A percentile compares a stretch with the other conserved stretches of the same genome.
These are phyloP conservation scores for Thraustochytrium striatum DNA, from an alignment of 352 stramenopile genomes.

Conservation along the genomic window DNA sequence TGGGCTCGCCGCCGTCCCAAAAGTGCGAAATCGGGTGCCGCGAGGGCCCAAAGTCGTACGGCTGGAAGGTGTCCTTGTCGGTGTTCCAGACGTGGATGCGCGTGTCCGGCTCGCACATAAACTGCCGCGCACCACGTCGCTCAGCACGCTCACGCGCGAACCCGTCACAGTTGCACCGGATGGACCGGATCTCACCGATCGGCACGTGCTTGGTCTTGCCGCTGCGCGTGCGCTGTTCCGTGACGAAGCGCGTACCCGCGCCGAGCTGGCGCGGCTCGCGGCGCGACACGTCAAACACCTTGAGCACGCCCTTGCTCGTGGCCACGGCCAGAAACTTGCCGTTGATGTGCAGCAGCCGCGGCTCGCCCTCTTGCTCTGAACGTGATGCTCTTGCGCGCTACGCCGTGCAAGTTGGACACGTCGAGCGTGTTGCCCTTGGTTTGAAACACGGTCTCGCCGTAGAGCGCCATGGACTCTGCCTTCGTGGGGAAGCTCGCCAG, in stretches of 20 bases:
- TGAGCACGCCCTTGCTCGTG: constrained; percentile 73
- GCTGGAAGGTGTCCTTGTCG: constrained; percentile 77
- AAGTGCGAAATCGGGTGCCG: constrained; percentile 72
- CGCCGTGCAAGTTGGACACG: constrained; percentile 75
- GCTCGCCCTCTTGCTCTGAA: constrained; percentile 80
- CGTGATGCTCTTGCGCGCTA: constrained; percentile 75
- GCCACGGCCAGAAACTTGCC: constrained; percentile 80
- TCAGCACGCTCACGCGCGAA: too few relatives aligned
- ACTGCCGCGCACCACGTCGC: constrained; percentile 65
- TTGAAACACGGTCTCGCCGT: constrained; percentile 77
- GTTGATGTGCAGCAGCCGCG: constrained; percentile 73
- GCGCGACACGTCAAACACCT: constrained; percentile 76
- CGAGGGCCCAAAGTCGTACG: constrained; percentile 73
- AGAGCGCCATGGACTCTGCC: constrained; percentile 79
- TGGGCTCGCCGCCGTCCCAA: constrained; percentile 79
- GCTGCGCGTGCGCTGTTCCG: constrained; percentile 49
- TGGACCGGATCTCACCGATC: constrained; percentile 60
- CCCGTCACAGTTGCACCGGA: constrained; percentile 77
- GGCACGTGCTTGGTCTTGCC: constrained; percentile 45
- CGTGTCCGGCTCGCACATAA: constrained; percentile 72
- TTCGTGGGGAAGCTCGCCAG: constrained; percentile 77
- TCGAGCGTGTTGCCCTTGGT: constrained; percentile 75
- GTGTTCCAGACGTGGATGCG: constrained; percentile 82
- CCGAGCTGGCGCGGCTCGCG: constrained; percentile 76
- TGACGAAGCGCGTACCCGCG: constrained; percentile 47